A percentile compares a stretch with the other conserved stretches of the same genome.
These are phyloP conservation scores for Chrysosporium queenslandicum DNA, from an alignment of 2,329 filamentous ascomycete species.

Conservation along the genomic window DNA sequence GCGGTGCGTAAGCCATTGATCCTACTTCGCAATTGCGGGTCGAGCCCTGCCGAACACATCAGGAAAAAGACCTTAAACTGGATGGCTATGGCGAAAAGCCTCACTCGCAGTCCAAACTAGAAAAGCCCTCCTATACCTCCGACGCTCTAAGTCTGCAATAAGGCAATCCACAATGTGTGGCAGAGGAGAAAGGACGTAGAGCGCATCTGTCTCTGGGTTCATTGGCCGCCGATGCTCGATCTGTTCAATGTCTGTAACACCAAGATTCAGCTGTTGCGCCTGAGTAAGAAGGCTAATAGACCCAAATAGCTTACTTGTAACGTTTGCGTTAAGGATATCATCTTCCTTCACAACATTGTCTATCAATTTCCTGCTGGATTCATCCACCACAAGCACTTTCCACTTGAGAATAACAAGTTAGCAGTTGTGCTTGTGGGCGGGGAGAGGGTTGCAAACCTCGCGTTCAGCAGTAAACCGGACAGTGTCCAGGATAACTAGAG, in stretches of 20 bases:
- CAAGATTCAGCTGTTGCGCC: too few species aligned
- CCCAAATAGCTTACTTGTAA: conserved; percentile 72
- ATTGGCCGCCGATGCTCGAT: conserved; percentile 76
- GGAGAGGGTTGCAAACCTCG: conserved; percentile 50
- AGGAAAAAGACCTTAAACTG: not conserved
- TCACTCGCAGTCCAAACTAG: conserved; percentile 72
- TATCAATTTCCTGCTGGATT: conserved; percentile 70
- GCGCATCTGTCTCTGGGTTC: conserved; percentile 85
- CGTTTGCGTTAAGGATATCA: conserved; percentile 92
- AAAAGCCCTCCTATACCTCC: conserved; percentile 67
- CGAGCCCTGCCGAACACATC: conserved; percentile 47
- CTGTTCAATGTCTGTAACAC: conserved; percentile 67
- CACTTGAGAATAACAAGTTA: conserved; percentile 50
- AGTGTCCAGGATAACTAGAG: conserved; percentile 57
- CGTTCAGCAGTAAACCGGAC: conserved; percentile 69
- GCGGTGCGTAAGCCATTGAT: conserved; percentile 62
- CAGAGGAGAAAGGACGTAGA: conserved; percentile 81
- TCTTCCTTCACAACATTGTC: conserved; percentile 89
- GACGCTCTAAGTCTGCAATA: conserved; percentile 79
- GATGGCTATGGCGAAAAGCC: conserved; percentile 21
- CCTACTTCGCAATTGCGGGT: conserved; percentile 58
- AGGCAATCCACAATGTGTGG: conserved; percentile 87
- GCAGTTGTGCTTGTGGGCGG: conserved; percentile 22
- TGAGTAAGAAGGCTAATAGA: conserved; percentile 12
- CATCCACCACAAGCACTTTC: conserved; percentile 92